Evolutionary conservation across 345 rosid species (phyloP).

Genomic region (Mangifera indica): DNA sequence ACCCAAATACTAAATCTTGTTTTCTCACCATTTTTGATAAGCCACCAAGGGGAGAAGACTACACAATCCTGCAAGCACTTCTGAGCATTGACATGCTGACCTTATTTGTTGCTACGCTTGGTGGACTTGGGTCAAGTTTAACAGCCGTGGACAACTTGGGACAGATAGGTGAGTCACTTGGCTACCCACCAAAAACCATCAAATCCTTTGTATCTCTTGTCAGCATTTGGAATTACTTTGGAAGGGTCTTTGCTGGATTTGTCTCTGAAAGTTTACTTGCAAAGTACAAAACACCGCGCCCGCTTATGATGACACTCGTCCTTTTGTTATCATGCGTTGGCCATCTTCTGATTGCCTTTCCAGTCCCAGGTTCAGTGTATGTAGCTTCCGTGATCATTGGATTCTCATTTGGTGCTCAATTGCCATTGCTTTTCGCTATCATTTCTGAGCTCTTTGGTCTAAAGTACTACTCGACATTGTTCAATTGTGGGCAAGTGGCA

Average conservation of each 20-base stretch:
- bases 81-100: conserved; percentile 69
- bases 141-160: conserved; percentile 88
- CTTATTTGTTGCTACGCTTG: conserved; percentile 58
- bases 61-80: conserved; percentile 82
- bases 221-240: conserved; percentile 89
- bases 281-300: conserved; percentile 63
- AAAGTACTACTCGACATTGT: conserved; percentile 84
- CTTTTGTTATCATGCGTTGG: conserved; percentile 61
- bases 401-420: conserved; percentile 77
- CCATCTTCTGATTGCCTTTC: conserved; percentile 72
- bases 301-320: conserved; percentile 69
- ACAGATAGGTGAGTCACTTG: conserved; percentile 87
- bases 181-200: conserved; percentile 58
- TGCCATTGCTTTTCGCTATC: conserved; percentile 68
- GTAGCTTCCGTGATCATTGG: conserved; percentile 71
- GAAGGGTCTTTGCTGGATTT: conserved; percentile 80
- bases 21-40: conserved; percentile 46
- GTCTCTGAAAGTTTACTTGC: conserved; percentile 61
- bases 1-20: conserved; percentile 38
- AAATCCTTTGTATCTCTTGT: conserved; percentile 72
- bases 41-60: conserved; percentile 83
- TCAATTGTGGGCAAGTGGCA: conserved; percentile 79
- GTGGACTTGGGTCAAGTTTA: conserved; percentile 75
- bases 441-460: conserved; percentile 90
- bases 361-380: conserved; percentile 62